These are phyloP conservation scores for Aspergillus japonicus DNA, from an alignment of 2,329 filamentous ascomycete genomes.

Conservation along the genomic window DNA sequence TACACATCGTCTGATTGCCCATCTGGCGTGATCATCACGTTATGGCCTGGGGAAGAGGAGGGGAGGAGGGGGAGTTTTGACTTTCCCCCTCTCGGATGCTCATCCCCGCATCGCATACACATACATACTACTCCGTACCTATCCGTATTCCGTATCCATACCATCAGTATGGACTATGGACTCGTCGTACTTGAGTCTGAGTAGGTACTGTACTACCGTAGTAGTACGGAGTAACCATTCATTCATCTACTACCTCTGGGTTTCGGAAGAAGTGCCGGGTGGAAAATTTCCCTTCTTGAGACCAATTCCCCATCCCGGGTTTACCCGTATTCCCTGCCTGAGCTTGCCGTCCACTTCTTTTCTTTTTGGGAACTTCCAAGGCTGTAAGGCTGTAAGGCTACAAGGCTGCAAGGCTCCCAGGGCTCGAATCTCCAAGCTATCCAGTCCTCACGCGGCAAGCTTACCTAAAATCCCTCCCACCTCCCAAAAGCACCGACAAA, in stretches of 20 bases:
- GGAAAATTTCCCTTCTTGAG: neutral
- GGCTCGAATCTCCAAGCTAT: neutral
- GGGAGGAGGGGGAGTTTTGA: too few species aligned
- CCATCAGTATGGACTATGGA: too few species aligned
- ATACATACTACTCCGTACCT: too few species aligned
- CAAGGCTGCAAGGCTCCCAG: neutral
- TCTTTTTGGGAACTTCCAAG: neutral
- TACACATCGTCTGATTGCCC: neutral
- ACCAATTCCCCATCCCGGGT: conserved; percentile 12
- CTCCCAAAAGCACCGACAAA: neutral
- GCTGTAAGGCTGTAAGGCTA: too few species aligned
- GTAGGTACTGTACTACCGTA: too few species aligned
- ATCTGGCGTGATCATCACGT: neutral
- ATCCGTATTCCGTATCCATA: too few species aligned
- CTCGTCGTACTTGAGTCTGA: too few species aligned
- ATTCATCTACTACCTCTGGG: neutral
- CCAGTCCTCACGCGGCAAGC: too few species aligned
- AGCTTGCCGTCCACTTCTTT: neutral
- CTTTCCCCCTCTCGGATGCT: neutral
- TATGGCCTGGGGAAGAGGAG: too few species aligned
- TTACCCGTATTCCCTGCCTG: conserved; percentile 11
- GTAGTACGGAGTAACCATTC: too few species aligned
- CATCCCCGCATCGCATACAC: conserved; percentile 4
- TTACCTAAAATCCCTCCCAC: neutral
- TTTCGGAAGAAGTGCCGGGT: neutral